Percentiles rank a stretch among this genome's conserved stretches.
phyloP scores from a whole-genome alignment of 768 basidiomycete species.

The Suillus brevipes region DNA sequence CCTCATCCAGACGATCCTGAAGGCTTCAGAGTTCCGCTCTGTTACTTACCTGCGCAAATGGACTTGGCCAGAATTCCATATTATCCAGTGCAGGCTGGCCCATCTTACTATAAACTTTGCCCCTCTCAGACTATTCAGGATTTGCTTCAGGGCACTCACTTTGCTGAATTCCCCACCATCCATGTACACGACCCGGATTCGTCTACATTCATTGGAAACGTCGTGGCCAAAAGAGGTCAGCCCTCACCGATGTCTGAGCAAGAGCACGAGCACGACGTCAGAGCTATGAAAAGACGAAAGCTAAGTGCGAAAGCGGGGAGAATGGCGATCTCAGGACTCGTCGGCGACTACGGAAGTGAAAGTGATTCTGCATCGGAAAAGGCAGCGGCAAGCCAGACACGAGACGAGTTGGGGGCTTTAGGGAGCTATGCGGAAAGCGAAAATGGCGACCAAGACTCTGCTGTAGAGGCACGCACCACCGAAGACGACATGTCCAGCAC shows the following conservation, averaged over 20 bases:
- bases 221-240: slow-evolving; percentile 58
- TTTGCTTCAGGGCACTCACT: slow-evolving; percentile 59
- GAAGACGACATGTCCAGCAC: slow-evolving; percentile 2
- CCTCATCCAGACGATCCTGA: slow-evolving; percentile 58
- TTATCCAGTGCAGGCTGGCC: neutral
- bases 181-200: slow-evolving; percentile 66
- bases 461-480: slow-evolving; percentile 2
- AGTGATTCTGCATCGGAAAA: slow-evolving; percentile 37
- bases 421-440: slow-evolving; percentile 28
- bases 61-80: slow-evolving; percentile 21
- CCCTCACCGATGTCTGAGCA: slow-evolving; percentile 14
- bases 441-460: slow-evolving; percentile 8
- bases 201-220: slow-evolving; percentile 51
- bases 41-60: slow-evolving; percentile 53
- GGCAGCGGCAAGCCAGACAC: neutral
- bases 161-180: slow-evolving; percentile 84
- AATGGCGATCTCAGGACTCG: slow-evolving; percentile 54
- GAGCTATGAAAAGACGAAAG: slow-evolving; percentile 54
- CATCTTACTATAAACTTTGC: slow-evolving; percentile 58
- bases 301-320: slow-evolving; percentile 52
- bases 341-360: slow-evolving; percentile 63
- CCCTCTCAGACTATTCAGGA: slow-evolving; percentile 44
- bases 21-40: slow-evolving; percentile 55
- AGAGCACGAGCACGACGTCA: slow-evolving; percentile 23
- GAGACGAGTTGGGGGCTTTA: slow-evolving; percentile 21